Evolutionary conservation across 176 grass and related monocot species (phyloP), one percentile per base, ranked within the genome.

Genomic region (Ampelocalamus luodianensis): DNA sequence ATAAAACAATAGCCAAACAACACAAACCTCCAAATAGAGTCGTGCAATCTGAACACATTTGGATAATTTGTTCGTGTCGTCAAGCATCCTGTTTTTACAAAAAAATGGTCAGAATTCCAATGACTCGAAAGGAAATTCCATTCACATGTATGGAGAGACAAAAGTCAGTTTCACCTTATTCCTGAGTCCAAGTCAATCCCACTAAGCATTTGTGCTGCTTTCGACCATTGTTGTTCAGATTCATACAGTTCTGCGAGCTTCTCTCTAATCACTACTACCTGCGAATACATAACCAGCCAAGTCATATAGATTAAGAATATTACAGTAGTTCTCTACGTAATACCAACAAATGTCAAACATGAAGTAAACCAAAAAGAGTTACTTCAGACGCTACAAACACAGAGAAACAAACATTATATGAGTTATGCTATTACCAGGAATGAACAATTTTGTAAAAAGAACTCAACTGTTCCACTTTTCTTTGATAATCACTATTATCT

Each of bases 101-200:
- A 22, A 37, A 51, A 71, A n/a, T 63, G 2, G 24, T 65, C 42
- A 87, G 22, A 79, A 71, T 6, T 38, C 40, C 71, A 14, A 54
- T 67, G 22, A 45, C 55, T 74, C 16, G 18, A 10, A 5, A 26
- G 15, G 63, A 63, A 79, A 87, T 6, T 56, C 4, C 10, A 63
- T 74, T 48, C 0, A 60, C 50, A 55, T 82, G 70, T 54, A 38
- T 54, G 18, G 43, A 78, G 34, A 78, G 26, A 74, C 18, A 79
- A 67, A 50, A 54, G 29, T 18, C 20, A 38, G 68, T 55, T 49
- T 69, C 65, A 99, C 96, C 93, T 99, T 34, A 99, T 99, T 89
- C 97, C 93, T 48, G 97, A 99, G 64, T 99, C 97, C 86, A 99
- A 89, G 72, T 99, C 97, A 88, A 99, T 99, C 48, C 97, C 93